These are phyloP conservation scores for Argentina anserina DNA, from an alignment of 306 rosid genomes.

Conservation along the genomic window DNA sequence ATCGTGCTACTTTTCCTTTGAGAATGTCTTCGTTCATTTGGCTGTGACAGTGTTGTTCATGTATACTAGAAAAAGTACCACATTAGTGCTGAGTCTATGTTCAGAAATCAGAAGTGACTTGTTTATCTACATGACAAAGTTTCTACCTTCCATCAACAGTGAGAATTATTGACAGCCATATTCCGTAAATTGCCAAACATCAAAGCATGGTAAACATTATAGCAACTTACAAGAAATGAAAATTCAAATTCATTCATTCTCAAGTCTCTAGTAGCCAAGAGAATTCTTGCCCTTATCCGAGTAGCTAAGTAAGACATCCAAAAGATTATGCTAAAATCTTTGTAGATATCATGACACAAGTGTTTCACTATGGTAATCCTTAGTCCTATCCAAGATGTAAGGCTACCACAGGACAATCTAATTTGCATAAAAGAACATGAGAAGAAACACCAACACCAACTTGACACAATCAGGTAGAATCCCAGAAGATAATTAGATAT, in stretches of 20 bases:
- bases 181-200: background rate
- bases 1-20: background rate
- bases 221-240: background rate
- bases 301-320: slow-evolving; percentile 1
- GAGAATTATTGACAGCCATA: background rate
- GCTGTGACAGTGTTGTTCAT: background rate
- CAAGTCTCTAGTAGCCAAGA: background rate
- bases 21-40: background rate
- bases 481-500: background rate
- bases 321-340: background rate
- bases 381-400: background rate
- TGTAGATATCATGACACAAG: background rate
- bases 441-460: slow-evolving; percentile 4
- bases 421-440: background rate
- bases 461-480: background rate
- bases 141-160: background rate
- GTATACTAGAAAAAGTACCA: background rate
- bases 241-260: background rate
- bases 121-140: background rate
- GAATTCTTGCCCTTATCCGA: background rate
- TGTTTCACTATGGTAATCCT: slow-evolving; percentile 7
- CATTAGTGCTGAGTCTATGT: background rate
- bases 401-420: background rate
- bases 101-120: background rate
- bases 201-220: background rate